Evolutionary conservation across 805 yeast species (phyloP), one percentile per base, ranked within the genome.

Genomic region (Ogataea methanolica): DNA sequence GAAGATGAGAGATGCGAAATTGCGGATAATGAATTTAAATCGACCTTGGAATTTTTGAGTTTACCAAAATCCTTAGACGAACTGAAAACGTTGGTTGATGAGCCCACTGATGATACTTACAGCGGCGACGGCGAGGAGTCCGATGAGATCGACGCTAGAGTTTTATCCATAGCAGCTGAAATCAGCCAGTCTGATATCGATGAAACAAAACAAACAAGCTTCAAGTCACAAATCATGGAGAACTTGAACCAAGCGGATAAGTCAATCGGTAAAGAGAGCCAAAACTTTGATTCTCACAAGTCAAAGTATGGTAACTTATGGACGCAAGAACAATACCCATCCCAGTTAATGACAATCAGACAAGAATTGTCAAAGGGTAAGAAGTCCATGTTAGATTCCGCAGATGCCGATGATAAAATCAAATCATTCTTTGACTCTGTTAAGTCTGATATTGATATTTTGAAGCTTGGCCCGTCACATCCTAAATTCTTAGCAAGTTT

Each of bases 31-130:
- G 94, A 91, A 60, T 74, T 85, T 42, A 66, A 74, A 2, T 87
- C 96, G 1, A 88, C 88, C 9, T 73, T 90, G 48, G 98, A 90
- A 57, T 89, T 78, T 56, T 75, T 89, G 54, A 83, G 84, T 47
- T 70, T 92, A 46, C 96, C 97, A 2, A 73, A 73, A 39, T 76
- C 87, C 2, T 65, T 88, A 34, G 74, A 69, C 15, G 81, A 77
- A 21, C 61, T 88, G 38, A 80, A 78, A 51, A 46, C 51, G n/a
- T 48, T 66, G 23, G 41, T 62, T 6, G 56, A 50, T n/a, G 31
- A 9, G 11, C 14, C 33, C 16, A 39, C n/a, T 26, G 46, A 44
- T 5, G 48, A 50, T 3, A 23, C 41, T 16, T 12, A 35, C 16
- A 37, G 46, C 5, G 49, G 43, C 4, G 58, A 57, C n/a, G 55